Conservation (phyloP, 2,329 filamentous ascomycete genomes). For the Fusarium gaditjirri region DNA sequence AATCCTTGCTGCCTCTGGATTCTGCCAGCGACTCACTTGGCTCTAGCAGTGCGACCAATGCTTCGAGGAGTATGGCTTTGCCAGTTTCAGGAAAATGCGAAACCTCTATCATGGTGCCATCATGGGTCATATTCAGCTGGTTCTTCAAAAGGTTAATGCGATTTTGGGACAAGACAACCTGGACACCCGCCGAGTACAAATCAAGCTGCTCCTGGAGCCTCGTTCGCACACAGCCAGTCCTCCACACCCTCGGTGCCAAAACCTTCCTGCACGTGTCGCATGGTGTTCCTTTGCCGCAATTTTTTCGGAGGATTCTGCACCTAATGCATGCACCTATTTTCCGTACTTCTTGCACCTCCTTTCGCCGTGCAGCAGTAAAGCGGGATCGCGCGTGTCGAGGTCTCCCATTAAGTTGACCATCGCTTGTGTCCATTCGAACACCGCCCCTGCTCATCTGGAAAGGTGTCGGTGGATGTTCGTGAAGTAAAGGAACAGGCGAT, state of each 20-base stretch:
- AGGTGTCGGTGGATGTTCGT: conserved; percentile 47
- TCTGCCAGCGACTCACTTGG: conserved; percentile 51
- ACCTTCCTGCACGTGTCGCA: conserved; percentile 73
- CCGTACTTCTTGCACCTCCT: conserved; percentile 72
- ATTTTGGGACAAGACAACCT: conserved; percentile 70
- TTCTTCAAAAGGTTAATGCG: conserved; percentile 66
- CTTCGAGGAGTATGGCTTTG: conserved; percentile 55
- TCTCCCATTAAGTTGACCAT: conserved; percentile 57
- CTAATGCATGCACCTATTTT: conserved; percentile 74
- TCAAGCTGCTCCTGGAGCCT: conserved; percentile 70
- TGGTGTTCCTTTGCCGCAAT: conserved; percentile 71
- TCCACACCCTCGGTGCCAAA: conserved; percentile 72
- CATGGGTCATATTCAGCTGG: conserved; percentile 59
- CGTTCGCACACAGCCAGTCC: conserved; percentile 70
- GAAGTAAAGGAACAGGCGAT: conserved; percentile 47
- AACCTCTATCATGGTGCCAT: conserved; percentile 64
- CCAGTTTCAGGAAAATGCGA: conserved; percentile 67
- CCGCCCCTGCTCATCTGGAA: conserved; percentile 57
- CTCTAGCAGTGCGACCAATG: conserved; percentile 48
- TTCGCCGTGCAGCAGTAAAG: conserved; percentile 68
- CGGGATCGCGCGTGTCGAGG: conserved; percentile 65
- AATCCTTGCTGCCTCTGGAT: conserved; percentile 49
- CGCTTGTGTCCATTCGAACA: conserved; percentile 63
- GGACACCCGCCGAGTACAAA: conserved; percentile 71
- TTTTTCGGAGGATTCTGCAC: conserved; percentile 73